Evolutionary conservation across 257 asterid genomes (phyloP).

Genomic region (Thymus mandschuricus): DNA sequence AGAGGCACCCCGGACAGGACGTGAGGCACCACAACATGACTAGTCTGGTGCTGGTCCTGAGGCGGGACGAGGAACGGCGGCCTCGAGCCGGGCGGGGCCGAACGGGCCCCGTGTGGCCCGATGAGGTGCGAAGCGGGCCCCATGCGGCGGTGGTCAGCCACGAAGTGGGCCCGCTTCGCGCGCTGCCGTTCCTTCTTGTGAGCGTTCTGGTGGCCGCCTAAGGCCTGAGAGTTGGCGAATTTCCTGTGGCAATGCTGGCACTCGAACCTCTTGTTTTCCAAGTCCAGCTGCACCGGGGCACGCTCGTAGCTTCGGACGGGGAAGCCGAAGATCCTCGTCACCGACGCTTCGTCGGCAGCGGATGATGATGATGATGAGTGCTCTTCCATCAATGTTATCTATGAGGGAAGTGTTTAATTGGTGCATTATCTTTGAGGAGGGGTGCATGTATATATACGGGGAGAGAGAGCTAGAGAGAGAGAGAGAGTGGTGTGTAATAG

Average conservation of each 20-base stretch:
- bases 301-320: constrained; percentile 33
- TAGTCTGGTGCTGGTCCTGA: background rate
- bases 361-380: constrained; percentile 46
- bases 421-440: constrained; percentile 12
- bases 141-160: constrained; percentile 38
- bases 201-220: constrained; percentile 85
- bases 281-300: constrained; percentile 14
- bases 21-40: constrained; percentile 39
- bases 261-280: constrained; percentile 50
- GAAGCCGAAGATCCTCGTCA: constrained; percentile 64
- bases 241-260: constrained; percentile 67
- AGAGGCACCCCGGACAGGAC: constrained; percentile 67
- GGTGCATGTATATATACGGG: constrained; percentile 30
- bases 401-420: background rate
- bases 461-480: background rate
- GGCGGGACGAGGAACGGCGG: constrained; percentile 26
- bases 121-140: constrained; percentile 44
- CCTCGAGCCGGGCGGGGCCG: constrained; percentile 40
- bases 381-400: constrained; percentile 48
- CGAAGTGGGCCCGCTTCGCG: constrained; percentile 53
- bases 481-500: background rate
- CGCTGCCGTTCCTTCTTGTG: constrained; percentile 86
- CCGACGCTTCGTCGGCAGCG: constrained; percentile 36
- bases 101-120: constrained; percentile 46
- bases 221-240: constrained; percentile 74